These are phyloP conservation scores for Jaminaea rosea DNA, from an alignment of 1,284 basidiomycete species.

Conservation along the genomic window DNA sequence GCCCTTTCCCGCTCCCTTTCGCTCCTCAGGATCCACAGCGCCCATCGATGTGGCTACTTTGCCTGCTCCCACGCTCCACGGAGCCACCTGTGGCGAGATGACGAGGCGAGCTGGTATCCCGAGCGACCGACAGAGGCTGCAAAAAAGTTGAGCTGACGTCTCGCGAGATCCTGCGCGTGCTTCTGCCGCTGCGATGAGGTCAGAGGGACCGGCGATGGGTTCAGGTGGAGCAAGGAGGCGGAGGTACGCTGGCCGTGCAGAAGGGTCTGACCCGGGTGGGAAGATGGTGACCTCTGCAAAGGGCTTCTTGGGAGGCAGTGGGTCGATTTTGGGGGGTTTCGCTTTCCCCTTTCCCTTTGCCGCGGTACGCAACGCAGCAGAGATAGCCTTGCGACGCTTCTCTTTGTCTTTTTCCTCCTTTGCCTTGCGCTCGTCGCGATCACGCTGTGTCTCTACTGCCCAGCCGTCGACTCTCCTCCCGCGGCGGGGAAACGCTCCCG, in stretches of 20 bases:
- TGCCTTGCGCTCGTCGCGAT: constrained; percentile 30
- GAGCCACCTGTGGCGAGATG: constrained; percentile 79
- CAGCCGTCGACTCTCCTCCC: constrained; percentile 39
- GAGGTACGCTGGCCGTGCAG: constrained; percentile 35
- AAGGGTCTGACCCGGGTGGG: constrained; percentile 19
- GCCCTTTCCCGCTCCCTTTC: constrained; percentile 10
- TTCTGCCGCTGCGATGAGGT: constrained; percentile 78
- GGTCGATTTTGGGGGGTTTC: constrained; percentile 4
- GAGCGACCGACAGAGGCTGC: constrained; percentile 74
- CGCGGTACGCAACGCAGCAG: background rate
- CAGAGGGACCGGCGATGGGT: constrained; percentile 64
- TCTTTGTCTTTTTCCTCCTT: constrained; percentile 12
- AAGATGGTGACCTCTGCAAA: constrained; percentile 50
- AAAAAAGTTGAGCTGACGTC: constrained; percentile 82
- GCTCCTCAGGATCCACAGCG: constrained; percentile 16
- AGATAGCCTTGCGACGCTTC: background rate
- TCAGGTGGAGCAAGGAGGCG: constrained; percentile 56
- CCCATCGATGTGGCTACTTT: constrained; percentile 27
- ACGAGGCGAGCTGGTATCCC: constrained; percentile 81
- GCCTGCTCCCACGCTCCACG: constrained; percentile 57
- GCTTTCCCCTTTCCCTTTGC: constrained; percentile 3
- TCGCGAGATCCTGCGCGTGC: constrained; percentile 74
- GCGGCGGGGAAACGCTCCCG: constrained; percentile 20
- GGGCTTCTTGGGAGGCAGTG: constrained; percentile 8
- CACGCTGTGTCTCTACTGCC: constrained; percentile 32